These are phyloP conservation scores for Vickermania spadyakhi DNA, from an alignment of 208 protist genomes.

Conservation along the genomic window DNA sequence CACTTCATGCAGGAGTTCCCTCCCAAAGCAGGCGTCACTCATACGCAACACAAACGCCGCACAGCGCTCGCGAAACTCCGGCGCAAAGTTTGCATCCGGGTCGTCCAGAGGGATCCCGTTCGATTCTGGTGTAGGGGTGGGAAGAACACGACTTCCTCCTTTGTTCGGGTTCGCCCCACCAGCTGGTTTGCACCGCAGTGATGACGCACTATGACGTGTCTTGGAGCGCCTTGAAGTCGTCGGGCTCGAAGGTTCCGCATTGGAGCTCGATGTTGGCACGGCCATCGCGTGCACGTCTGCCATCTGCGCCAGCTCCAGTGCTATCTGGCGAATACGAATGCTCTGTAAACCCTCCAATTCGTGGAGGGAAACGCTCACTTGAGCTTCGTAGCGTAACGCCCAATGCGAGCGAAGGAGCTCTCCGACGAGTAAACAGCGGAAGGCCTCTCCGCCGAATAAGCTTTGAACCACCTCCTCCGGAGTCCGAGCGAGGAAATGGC, in stretches of 20 bases:
- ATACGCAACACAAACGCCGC: conserved; percentile 39
- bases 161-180: conserved; percentile 1
- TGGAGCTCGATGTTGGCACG: conserved; percentile 11
- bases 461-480: conserved; percentile 79
- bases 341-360: conserved; percentile 78
- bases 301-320: conserved; percentile 54
- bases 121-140: neutral
- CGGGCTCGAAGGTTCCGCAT: neutral
- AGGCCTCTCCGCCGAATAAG: conserved; percentile 73
- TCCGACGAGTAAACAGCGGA: conserved; percentile 47
- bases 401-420: conserved; percentile 74
- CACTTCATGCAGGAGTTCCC: conserved; percentile 61
- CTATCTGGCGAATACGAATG: conserved; percentile 60
- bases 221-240: no score
- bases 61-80: conserved; percentile 69
- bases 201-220: neutral
- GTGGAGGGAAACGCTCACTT: conserved; percentile 72
- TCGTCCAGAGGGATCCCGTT: conserved; percentile 26
- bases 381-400: conserved; percentile 68
- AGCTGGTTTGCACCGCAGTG: conserved; percentile 8
- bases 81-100: conserved; percentile 66
- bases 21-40: conserved; percentile 69
- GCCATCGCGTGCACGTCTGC: conserved; percentile 66
- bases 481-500: conserved; percentile 59
- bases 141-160: neutral